Evolutionary conservation across 1,139 yeast genomes (phyloP).

Genomic region (Debaryomyces nepalensis): DNA sequence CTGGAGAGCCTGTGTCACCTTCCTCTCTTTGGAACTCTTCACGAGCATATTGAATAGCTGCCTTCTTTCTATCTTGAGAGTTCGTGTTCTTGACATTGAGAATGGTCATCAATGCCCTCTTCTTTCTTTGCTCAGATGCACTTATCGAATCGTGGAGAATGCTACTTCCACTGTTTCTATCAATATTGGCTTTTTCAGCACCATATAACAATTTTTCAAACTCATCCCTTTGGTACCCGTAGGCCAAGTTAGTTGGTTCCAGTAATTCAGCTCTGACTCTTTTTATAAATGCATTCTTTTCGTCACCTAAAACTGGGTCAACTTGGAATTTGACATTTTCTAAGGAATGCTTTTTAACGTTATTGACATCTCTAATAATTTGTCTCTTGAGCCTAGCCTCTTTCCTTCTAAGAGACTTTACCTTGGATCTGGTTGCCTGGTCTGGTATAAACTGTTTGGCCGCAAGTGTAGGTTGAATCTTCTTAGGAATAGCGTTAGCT

Average conservation of each 20-base stretch:
- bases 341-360: conserved; percentile 44
- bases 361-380: conserved; percentile 51
- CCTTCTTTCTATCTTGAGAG: conserved; percentile 57
- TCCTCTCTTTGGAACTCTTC: conserved; percentile 80
- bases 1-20: conserved; percentile 94
- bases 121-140: conserved; percentile 59
- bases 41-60: conserved; percentile 68
- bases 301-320: conserved; percentile 81
- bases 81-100: conserved; percentile 74
- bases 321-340: conserved; percentile 41
- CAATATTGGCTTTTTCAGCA: conserved; percentile 57
- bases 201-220: conserved; percentile 80
- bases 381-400: conserved; percentile 49
- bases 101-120: conserved; percentile 72
- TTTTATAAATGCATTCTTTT: conserved; percentile 66
- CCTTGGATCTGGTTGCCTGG: conserved; percentile 36
- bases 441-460: conserved; percentile 37
- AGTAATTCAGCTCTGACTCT: conserved; percentile 68
- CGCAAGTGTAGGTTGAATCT: conserved; percentile 34
- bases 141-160: conserved; percentile 53
- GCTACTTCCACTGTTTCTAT: conserved; percentile 31
- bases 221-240: conserved; percentile 63
- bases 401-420: conserved; percentile 42
- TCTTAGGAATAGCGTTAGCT: conserved; percentile 17
- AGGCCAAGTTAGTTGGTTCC: conserved; percentile 63